A percentile compares a stretch with the other conserved stretches of the same genome.
These are phyloP conservation scores for Cutaneotrichosporon sp. DNA, from an alignment of 1,284 basidiomycete genomes.

Conservation along the genomic window DNA sequence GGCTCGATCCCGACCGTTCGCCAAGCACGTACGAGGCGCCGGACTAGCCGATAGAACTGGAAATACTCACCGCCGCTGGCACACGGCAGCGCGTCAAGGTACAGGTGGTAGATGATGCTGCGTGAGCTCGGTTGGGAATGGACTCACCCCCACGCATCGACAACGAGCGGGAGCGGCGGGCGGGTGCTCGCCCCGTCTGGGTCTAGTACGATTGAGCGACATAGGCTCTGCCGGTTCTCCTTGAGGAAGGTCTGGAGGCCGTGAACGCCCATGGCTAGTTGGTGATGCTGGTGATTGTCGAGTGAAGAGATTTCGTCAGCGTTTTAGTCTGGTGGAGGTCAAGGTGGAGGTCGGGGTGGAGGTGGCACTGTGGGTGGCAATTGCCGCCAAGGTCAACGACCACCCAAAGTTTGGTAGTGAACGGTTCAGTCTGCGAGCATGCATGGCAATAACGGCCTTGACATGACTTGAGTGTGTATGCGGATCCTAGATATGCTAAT, in stretches of 20 bases:
- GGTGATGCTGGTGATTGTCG: background rate
- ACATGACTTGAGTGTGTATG: no score
- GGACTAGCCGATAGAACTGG: constrained; percentile 60
- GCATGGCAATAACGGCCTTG: no score
- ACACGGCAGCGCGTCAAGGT: constrained; percentile 69
- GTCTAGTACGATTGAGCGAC: constrained; percentile 57
- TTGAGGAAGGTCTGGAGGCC: constrained; percentile 75
- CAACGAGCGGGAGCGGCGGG: constrained; percentile 58
- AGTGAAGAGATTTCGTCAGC: no score
- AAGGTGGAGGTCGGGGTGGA: background rate
- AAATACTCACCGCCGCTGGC: constrained; percentile 80
- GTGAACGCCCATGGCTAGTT: constrained; percentile 68
- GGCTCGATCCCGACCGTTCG: constrained; percentile 68
- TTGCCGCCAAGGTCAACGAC: no score
- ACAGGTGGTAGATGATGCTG: constrained; percentile 76
- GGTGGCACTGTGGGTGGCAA: background rate
- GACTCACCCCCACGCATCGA: constrained; percentile 85
- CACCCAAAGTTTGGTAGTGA: no score
- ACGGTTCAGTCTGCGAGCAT: no score
- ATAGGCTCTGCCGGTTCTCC: constrained; percentile 66
- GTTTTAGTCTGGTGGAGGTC: background rate
- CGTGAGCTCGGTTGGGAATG: constrained; percentile 10
- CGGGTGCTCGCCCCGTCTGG: constrained; percentile 22
- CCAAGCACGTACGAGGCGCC: constrained; percentile 66
- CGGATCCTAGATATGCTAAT: no score